Evolutionary conservation across 495 filamentous ascomycete genomes (phyloP).

Genomic region (Talaromyces wortmannii): DNA sequence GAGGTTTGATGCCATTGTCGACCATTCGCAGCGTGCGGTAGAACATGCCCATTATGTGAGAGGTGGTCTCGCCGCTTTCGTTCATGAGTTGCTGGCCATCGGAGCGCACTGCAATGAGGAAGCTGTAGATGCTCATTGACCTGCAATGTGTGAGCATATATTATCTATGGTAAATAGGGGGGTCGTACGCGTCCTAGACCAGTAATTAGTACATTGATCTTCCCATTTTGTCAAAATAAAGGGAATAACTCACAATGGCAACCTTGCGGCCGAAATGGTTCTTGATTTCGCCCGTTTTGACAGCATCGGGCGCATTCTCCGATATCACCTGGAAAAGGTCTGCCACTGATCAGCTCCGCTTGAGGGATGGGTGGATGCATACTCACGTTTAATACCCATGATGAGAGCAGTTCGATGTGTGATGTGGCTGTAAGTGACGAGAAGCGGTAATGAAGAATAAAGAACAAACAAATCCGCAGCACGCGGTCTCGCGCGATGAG

Average conservation of each 20-base stretch:
- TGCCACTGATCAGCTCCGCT: slow-evolving; percentile 13
- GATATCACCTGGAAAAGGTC: slow-evolving; percentile 81
- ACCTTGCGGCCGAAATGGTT: slow-evolving; percentile 97
- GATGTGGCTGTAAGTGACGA: neutral
- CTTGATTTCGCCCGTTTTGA: slow-evolving; percentile 96
- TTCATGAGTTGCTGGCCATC: slow-evolving; percentile 93
- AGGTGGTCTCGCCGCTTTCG: slow-evolving; percentile 91
- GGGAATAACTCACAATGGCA: slow-evolving; percentile 70
- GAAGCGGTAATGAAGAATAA: neutral
- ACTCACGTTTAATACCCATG: slow-evolving; percentile 85
- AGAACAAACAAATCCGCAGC: slow-evolving; percentile 3
- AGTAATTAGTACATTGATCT: neutral
- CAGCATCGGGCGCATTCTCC: slow-evolving; percentile 86
- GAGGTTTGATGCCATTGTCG: slow-evolving; percentile 96
- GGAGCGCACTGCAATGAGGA: slow-evolving; percentile 93
- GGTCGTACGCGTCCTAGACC: slow-evolving; percentile 1
- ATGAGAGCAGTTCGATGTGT: slow-evolving; percentile 11
- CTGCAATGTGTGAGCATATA: slow-evolving; percentile 29
- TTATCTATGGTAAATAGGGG: neutral
- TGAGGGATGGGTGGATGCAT: neutral
- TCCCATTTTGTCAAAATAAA: neutral
- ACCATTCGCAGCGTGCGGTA: slow-evolving; percentile 97
- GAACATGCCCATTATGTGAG: slow-evolving; percentile 98
- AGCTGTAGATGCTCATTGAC: slow-evolving; percentile 98
- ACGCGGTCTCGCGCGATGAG: slow-evolving; percentile 17